Evolutionary conservation across 495 filamentous ascomycete genomes (phyloP).

Genomic region (Aspergillus homomorphus): DNA sequence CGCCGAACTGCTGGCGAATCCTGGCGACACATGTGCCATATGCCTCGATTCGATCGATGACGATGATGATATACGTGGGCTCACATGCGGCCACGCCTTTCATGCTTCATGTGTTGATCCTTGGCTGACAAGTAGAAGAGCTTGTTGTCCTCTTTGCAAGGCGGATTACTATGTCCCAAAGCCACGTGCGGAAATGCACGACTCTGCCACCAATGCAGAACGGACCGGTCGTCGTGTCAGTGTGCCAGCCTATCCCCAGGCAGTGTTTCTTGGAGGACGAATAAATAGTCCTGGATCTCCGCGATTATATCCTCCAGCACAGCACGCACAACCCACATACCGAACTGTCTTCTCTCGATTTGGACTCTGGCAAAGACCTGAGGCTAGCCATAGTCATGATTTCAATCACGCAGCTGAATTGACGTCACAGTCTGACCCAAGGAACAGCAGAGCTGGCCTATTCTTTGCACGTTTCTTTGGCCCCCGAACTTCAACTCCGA

Average conservation of each 20-base stretch:
- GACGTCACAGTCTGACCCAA: neutral
- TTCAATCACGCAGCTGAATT: neutral
- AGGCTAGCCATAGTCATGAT: neutral
- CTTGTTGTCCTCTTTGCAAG: conserved; percentile 97
- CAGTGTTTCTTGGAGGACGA: conserved; percentile 24
- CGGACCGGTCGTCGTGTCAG: conserved; percentile 27
- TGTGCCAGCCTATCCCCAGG: conserved; percentile 19
- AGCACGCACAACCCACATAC: neutral
- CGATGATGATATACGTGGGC: conserved; percentile 89
- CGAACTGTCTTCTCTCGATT: neutral
- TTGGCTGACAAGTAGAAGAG: conserved; percentile 88
- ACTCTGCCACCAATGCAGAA: conserved; percentile 25
- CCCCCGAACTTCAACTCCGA: neutral
- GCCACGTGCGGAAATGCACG: conserved; percentile 49
- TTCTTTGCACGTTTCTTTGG: conserved; percentile 2
- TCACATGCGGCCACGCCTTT: conserved; percentile 96
- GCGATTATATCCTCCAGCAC: conserved; percentile 1
- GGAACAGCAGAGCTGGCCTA: neutral
- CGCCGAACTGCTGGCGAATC: conserved; percentile 74
- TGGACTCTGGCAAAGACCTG: conserved; percentile 6
- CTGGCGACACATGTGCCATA: conserved; percentile 96
- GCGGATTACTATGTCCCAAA: conserved; percentile 81
- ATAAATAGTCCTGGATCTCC: conserved; percentile 16
- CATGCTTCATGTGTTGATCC: conserved; percentile 94
- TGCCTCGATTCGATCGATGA: conserved; percentile 93